Base-by-base conservation (phyloP, 257 asterid species). In the Przewalskia tangutica region DNA sequence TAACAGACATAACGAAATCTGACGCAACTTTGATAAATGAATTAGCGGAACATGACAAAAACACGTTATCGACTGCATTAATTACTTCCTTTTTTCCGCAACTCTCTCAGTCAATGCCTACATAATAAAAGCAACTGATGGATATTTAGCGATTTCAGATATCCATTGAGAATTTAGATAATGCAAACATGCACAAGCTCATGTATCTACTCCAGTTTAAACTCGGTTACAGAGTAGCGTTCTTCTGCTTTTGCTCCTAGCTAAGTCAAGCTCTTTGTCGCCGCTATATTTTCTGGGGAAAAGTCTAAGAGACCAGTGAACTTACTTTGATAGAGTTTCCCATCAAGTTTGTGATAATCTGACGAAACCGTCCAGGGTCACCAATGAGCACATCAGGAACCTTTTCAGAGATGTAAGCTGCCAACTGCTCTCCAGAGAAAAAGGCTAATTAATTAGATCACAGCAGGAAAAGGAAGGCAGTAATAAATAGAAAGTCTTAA, bases 271-370 rank as follows among this genome's bases (percentile, higher is more conserved):
- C 20, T 46, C 40, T 63, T 63, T 71, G 79, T 71, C 6, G 6
- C 59, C 7, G 18, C 79, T 71, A 46, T 63, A 63, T 23, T 50
- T 73, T 50, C 60, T 50, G 60, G 62, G 44, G 23, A 3, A 48
- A 48, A 7, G 60, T 23, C 40, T 27, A 73, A 23, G 46, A 50
- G 62, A 50, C 50, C 50, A 23, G 46, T 50, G 16, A 75, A 86
- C 97, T 87, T 88, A 96, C 99, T 88, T 94, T 96, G 86, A 96
- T 96, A 53, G 99, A 94, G 91, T 96, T 96, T 27, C 98, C 97
- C 79, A 94, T 93, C 48, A 96, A 90, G 84, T 96, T 96, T 12
- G 95, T 94, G 73, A 93, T 90, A 64, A 96, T 94, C 89, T 96
- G 99, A 5, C 97, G 91, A 81, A 96, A 94, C 83, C 99, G 90